Percentiles rank a stretch among this genome's conserved stretches.
Evolutionary conservation across 257 asterid species (phyloP).

Genomic region (Forsythia suspensa): DNA sequence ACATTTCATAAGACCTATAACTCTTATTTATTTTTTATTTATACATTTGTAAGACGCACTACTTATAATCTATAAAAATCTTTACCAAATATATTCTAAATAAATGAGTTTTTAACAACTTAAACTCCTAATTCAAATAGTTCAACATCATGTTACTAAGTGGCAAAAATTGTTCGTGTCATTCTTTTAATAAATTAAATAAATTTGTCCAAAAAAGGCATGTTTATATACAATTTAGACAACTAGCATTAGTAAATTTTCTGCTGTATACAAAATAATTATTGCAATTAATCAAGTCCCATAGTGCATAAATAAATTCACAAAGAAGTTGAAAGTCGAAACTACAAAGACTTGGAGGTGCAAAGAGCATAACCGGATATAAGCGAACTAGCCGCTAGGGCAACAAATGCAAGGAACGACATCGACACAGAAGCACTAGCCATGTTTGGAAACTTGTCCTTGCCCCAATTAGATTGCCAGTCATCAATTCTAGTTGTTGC

Average conservation of each 20-base stretch:
- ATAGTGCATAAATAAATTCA: background rate
- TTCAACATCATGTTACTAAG: no score
- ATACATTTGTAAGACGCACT: no score
- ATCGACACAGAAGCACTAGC: constrained; percentile 70
- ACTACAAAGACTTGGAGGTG: constrained; percentile 42
- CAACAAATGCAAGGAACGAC: constrained; percentile 79
- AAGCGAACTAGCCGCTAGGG: constrained; percentile 73
- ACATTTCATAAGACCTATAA: no score
- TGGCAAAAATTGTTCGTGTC: no score
- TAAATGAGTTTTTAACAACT: no score
- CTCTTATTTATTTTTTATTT: no score
- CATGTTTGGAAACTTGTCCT: constrained; percentile 79
- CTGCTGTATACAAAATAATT: constrained; percentile 13
- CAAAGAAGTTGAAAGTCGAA: background rate
- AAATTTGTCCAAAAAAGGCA: background rate
- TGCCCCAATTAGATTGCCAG: constrained; percentile 86
- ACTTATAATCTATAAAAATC: no score
- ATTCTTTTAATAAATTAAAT: no score
- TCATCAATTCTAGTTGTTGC: constrained; percentile 72
- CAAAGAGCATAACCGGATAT: constrained; percentile 76
- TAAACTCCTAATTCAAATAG: no score
- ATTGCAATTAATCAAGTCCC: background rate
- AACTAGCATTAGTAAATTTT: constrained; percentile 1
- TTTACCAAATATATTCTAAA: no score
- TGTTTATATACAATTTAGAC: constrained; percentile 14